Evolutionary conservation across 1,139 yeast genomes (phyloP).

Genomic region (Geotrichum carabidarum): DNA sequence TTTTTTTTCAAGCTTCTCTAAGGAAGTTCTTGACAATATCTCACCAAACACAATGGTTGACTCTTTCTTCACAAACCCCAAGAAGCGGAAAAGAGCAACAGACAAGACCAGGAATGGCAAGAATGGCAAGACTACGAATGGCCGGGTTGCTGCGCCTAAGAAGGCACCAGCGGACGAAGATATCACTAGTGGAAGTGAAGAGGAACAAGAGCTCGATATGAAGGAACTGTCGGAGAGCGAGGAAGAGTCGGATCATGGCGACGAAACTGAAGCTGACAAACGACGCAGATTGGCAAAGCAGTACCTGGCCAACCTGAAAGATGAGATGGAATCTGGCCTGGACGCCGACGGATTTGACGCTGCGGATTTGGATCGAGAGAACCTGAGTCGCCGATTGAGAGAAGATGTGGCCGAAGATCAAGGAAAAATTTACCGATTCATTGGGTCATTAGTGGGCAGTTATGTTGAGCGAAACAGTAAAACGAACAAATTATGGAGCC

Average conservation of each 20-base stretch:
- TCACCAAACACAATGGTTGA: slow-evolving; percentile 28
- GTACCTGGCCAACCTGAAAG: slow-evolving; percentile 74
- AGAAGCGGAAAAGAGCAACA: slow-evolving; percentile 24
- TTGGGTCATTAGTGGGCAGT: slow-evolving; percentile 40
- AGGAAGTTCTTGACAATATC: neutral
- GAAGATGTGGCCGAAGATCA: slow-evolving; percentile 86
- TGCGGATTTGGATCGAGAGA: slow-evolving; percentile 84
- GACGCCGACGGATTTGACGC: slow-evolving; percentile 72
- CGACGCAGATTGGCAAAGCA: slow-evolving; percentile 92
- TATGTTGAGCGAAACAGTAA: slow-evolving; percentile 5
- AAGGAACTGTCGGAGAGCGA: slow-evolving; percentile 27
- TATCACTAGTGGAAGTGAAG: slow-evolving; percentile 31
- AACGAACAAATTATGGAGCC: slow-evolving; percentile 17
- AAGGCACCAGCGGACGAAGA: slow-evolving; percentile 30
- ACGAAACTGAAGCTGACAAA: slow-evolving; percentile 86
- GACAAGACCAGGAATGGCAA: slow-evolving; percentile 10
- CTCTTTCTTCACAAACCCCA: slow-evolving; percentile 32
- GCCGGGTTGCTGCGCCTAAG: slow-evolving; percentile 9
- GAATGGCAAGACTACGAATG: slow-evolving; percentile 8
- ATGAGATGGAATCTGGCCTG: slow-evolving; percentile 30
- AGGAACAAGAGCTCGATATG: slow-evolving; percentile 22
- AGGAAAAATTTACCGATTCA: slow-evolving; percentile 71
- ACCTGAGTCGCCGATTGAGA: slow-evolving; percentile 70
- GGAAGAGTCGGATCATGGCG: slow-evolving; percentile 41
- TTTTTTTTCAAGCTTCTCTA: neutral